A percentile compares a stretch with the other conserved stretches of the same genome.
Evolutionary conservation across 257 asterid species (phyloP).

Genomic region (Petunia secreta): DNA sequence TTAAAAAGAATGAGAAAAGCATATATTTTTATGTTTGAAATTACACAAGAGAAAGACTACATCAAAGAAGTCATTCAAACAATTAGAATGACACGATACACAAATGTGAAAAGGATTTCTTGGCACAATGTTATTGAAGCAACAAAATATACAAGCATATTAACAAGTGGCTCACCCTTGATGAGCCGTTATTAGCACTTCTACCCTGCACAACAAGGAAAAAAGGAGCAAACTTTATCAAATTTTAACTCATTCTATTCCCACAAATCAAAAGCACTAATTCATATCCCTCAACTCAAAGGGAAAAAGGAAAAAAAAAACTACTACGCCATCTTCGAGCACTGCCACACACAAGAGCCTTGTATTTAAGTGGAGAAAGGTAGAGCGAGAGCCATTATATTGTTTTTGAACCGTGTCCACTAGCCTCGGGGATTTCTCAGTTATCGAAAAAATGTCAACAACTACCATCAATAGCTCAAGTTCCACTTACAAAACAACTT

Average conservation of each 20-base stretch:
- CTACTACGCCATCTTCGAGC: too few species aligned
- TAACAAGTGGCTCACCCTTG: constrained; percentile 47
- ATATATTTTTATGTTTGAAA: not conserved
- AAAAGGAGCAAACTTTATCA: constrained; percentile 5
- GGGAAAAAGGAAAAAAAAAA: not conserved
- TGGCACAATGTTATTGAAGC: not conserved
- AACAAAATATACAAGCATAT: not conserved
- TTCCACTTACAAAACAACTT: not conserved
- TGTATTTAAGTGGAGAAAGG: too few species aligned
- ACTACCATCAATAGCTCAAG: not conserved
- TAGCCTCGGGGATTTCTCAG: too few species aligned
- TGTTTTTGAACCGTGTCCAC: too few species aligned
- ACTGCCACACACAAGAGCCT: too few species aligned
- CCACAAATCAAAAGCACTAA: not conserved
- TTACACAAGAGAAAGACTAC: not conserved
- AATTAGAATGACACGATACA: not conserved
- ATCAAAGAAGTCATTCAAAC: not conserved
- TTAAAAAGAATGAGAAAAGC: not conserved
- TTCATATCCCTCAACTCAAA: not conserved
- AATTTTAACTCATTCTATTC: not conserved
- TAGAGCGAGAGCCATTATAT: too few species aligned
- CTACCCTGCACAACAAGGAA: constrained; percentile 49
- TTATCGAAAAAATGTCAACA: not conserved
- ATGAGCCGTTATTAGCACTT: constrained; percentile 45
- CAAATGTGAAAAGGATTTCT: not conserved